Evolutionary conservation across 192 early-diverging fungal species (phyloP).

Genomic region (Spinellus fusiger): DNA sequence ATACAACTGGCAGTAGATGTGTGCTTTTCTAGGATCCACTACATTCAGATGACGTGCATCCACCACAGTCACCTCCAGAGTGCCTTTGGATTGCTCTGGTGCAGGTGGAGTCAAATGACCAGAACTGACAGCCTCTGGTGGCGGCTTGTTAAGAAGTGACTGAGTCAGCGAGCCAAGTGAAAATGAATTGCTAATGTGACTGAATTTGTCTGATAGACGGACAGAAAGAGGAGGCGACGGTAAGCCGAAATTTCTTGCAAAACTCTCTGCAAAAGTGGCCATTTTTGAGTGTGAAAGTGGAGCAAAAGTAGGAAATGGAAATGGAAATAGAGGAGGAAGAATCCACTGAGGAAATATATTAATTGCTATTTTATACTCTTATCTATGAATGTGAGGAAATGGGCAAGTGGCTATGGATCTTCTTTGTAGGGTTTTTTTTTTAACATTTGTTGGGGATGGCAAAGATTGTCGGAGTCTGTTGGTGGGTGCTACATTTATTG

Average conservation of each 20-base stretch:
- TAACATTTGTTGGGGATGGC: too few relatives aligned
- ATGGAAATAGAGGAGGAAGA: not conserved
- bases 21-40: slow-evolving; percentile 24
- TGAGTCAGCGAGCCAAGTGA: too few relatives aligned
- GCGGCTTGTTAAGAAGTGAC: slow-evolving; percentile 4
- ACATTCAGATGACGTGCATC: slow-evolving; percentile 37
- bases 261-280: not conserved
- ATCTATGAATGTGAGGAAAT: too few relatives aligned
- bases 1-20: slow-evolving; percentile 34
- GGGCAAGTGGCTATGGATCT: too few relatives aligned
- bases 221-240: not conserved
- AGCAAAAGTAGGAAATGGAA: not conserved
- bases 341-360: too few relatives aligned
- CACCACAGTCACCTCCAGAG: slow-evolving; percentile 24
- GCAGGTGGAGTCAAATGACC: slow-evolving; percentile 2
- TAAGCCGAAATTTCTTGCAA: not conserved
- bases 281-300: not conserved
- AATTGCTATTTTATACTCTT: too few relatives aligned
- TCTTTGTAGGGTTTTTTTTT: too few relatives aligned
- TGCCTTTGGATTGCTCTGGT: slow-evolving; percentile 16
- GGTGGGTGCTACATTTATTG: too few relatives aligned
- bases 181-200: not conserved
- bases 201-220: not conserved
- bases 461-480: too few relatives aligned
- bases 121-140: not conserved